Evolutionary conservation across 352 stramenopile species (phyloP).

Genomic region (Phytophthora tentaculata): DNA sequence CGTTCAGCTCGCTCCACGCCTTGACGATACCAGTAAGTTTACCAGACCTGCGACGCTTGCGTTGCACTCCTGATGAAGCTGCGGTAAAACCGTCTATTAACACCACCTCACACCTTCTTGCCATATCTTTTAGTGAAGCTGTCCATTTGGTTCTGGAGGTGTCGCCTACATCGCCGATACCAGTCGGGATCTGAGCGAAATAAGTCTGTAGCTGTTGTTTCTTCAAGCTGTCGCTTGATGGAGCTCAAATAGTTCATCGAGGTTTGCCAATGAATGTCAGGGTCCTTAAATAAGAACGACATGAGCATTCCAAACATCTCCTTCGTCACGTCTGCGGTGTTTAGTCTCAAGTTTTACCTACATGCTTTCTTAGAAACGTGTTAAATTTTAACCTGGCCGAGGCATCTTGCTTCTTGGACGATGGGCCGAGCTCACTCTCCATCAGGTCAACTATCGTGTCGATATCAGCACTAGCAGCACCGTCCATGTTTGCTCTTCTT

Average conservation of each 20-base stretch:
- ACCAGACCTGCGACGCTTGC: not conserved
- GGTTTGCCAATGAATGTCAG: not conserved
- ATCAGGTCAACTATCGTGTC: too few species aligned
- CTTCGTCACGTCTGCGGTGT: not conserved
- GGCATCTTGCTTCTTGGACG: not conserved
- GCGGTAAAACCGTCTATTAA: not conserved
- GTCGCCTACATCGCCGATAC: slow-evolving; percentile 1
- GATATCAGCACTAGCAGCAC: too few species aligned
- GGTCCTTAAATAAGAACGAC: not conserved
- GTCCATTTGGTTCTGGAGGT: not conserved
- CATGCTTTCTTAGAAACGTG: not conserved
- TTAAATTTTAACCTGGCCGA: not conserved
- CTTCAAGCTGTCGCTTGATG: too few species aligned
- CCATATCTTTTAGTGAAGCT: not conserved
- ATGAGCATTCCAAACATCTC: not conserved
- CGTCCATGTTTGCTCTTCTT: too few species aligned
- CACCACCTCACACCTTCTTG: slow-evolving; percentile 1
- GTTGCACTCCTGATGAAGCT: not conserved
- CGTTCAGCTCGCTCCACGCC: not conserved
- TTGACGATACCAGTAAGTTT: not conserved
- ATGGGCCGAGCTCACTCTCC: too few species aligned
- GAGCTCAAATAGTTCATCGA: slow-evolving; percentile 21
- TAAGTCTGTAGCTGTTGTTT: not conserved
- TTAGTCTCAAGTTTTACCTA: not conserved
- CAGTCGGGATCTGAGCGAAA: not conserved